Conservation (phyloP, 1,284 basidiomycete species). For the Athelia sp. region DNA sequence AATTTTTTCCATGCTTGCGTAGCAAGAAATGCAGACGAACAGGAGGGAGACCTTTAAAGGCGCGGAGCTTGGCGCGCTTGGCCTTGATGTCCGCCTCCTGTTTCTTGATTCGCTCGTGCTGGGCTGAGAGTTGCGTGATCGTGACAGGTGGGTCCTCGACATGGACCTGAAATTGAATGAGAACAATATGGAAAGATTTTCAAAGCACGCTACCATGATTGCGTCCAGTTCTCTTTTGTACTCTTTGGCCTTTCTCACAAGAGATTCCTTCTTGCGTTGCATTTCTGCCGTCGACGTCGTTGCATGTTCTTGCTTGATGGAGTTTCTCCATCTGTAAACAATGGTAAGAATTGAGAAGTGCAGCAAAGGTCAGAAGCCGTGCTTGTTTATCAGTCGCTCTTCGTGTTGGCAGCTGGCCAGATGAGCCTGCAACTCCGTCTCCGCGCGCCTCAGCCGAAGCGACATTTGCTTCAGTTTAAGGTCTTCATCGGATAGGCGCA, state of each 20-base stretch:
- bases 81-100: constrained; percentile 33
- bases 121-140: constrained; percentile 29
- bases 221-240: constrained; percentile 34
- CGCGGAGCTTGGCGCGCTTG: constrained; percentile 36
- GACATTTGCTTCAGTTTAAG: constrained; percentile 25
- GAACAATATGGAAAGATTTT: too few relatives aligned
- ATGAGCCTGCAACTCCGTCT: constrained; percentile 31
- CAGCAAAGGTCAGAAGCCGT: constrained; percentile 4
- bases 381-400: constrained; percentile 32
- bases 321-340: constrained; percentile 30
- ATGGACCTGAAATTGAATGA: not conserved
- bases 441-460: constrained; percentile 26
- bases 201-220: constrained; percentile 27
- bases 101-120: constrained; percentile 29
- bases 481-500: constrained; percentile 26
- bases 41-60: constrained; percentile 44
- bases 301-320: constrained; percentile 19
- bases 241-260: constrained; percentile 39
- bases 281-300: constrained; percentile 23
- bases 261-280: constrained; percentile 31
- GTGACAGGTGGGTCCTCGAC: constrained; percentile 26
- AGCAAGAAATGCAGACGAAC: constrained; percentile 20
- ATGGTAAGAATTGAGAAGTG: too few relatives aligned
- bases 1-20: constrained; percentile 3
- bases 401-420: constrained; percentile 29